Evolutionary conservation across 768 basidiomycete species (phyloP), one percentile per base, ranked within the genome.

Genomic region (Phylloporus arenicola): DNA sequence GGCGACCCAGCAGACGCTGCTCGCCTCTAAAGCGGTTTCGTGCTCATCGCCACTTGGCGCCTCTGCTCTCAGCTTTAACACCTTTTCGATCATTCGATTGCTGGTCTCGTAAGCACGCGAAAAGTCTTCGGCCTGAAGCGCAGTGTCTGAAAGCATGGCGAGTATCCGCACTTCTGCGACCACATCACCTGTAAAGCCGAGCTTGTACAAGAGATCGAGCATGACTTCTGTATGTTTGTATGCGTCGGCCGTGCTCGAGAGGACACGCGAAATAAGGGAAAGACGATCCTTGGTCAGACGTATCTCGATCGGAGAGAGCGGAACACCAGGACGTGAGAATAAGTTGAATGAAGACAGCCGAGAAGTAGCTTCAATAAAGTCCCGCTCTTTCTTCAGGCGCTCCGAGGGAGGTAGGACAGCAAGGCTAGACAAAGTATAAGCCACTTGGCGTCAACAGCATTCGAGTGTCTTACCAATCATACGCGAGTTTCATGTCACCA

Each of bases 281-380:
- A 99, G 80, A 8, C 88, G 84, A 64, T 97, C 88, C 57, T 88
- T 89, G 29, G 90, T 88, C 19, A 96, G 78, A 9, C 95, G 86
- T 53, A 99, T 92, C 67, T 97, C 94, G 52, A 96, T 82, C 0
- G 95, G 95, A 9, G 92, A 80, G 45, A 98, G 83, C 6, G 83
- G 78, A 38, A 85, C 79, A 41, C 89, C 86, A 9, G 83, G 80
- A 6, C 81, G 76, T 20, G 91, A 83, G 64, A 75, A 75, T 52
- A 95, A 77, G 51, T 90, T 88, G 75, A 91, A 99, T 4, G 95
- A 92, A n/a, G 86, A 82, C 11, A 99, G 83, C 2, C 91, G 85
- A 22, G 92, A 95, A 1, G 96, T 99, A 2, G 96, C 96, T 71
- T 98, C 94, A 54, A 99, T 96, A 68, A 97, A 99, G 48, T 92